Evolutionary conservation across 768 basidiomycete genomes (phyloP).

Genomic region (Sporobolomyces roseus): DNA sequence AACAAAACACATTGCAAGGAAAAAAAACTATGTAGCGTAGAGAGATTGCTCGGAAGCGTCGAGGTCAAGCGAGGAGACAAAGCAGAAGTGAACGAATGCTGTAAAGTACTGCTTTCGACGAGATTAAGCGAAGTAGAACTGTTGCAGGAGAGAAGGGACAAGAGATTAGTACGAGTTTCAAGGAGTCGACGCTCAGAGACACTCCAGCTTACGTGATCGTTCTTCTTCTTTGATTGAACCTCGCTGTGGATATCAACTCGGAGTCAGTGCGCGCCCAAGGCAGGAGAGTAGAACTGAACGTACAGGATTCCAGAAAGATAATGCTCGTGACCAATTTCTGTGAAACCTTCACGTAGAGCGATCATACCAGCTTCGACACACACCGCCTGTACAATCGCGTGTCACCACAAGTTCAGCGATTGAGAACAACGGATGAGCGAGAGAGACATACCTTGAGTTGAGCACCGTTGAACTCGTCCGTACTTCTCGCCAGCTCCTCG

Average conservation of each 20-base stretch:
- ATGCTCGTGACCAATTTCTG: constrained; percentile 79
- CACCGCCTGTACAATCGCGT: constrained; percentile 71
- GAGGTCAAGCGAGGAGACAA: too few relatives aligned
- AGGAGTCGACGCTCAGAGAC: not conserved
- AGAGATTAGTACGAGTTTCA: not conserved
- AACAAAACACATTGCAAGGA: too few relatives aligned
- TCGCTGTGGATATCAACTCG: constrained; percentile 48
- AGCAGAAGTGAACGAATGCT: too few relatives aligned
- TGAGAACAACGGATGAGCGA: not conserved
- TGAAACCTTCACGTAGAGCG: constrained; percentile 85
- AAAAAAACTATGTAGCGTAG: too few relatives aligned
- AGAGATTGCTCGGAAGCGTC: too few relatives aligned
- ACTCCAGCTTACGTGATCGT: constrained; percentile 58
- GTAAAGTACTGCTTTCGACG: not conserved
- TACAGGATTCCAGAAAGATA: constrained; percentile 87
- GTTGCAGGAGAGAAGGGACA: not conserved
- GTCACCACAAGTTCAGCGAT: constrained; percentile 2
- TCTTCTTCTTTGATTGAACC: constrained; percentile 99
- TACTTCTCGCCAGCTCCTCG: constrained; percentile 91
- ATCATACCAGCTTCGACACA: constrained; percentile 99
- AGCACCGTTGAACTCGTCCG: constrained; percentile 98
- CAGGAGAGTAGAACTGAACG: constrained; percentile 40
- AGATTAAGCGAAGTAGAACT: constrained; percentile 38
- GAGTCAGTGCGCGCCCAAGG: constrained; percentile 13
- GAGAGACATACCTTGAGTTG: constrained; percentile 52